Percentiles rank a stretch among this genome's conserved stretches.
Conservation (phyloP, 768 basidiomycete species). For the Mycena kentingensis region DNA sequence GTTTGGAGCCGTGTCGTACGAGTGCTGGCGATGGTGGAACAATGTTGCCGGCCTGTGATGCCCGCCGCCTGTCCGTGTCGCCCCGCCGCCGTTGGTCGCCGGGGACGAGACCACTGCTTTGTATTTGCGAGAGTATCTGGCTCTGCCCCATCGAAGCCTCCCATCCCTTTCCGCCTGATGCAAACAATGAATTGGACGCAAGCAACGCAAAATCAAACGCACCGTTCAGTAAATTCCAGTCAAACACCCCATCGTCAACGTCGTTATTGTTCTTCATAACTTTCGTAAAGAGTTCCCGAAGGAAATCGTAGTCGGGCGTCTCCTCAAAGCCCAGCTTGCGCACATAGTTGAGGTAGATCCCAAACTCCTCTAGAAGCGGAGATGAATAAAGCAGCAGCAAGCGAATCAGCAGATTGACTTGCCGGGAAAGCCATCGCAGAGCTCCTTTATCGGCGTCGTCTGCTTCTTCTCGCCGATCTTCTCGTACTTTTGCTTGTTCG, state of each 20-base stretch:
- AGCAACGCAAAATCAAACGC: slow-evolving; percentile 19
- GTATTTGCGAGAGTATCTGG: slow-evolving; percentile 66
- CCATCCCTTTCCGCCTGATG: slow-evolving; percentile 88
- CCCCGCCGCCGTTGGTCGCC: slow-evolving; percentile 61
- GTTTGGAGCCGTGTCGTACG: slow-evolving; percentile 74
- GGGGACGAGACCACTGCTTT: slow-evolving; percentile 48
- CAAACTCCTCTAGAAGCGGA: slow-evolving; percentile 81
- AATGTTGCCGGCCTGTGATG: slow-evolving; percentile 58
- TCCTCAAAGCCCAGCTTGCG: slow-evolving; percentile 99
- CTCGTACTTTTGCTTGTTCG: slow-evolving; percentile 99
- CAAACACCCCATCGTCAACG: slow-evolving; percentile 89
- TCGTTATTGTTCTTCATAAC: slow-evolving; percentile 91
- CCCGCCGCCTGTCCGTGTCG: slow-evolving; percentile 65
- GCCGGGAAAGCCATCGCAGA: slow-evolving; percentile 96
- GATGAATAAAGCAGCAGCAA: slow-evolving; percentile 6
- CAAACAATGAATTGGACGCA: slow-evolving; percentile 1
- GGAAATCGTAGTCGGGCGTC: slow-evolving; percentile 97
- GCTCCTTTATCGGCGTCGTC: slow-evolving; percentile 94
- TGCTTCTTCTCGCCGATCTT: slow-evolving; percentile 99
- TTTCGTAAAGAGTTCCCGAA: slow-evolving; percentile 92
- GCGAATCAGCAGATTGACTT: slow-evolving; percentile 25
- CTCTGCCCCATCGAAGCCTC: slow-evolving; percentile 73
- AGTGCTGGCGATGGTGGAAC: slow-evolving; percentile 77
- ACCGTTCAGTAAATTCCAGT: slow-evolving; percentile 95
- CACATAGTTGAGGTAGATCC: slow-evolving; percentile 98